Conservation (phyloP, 805 yeast genomes). For the Phaffomyces antillensis region DNA sequence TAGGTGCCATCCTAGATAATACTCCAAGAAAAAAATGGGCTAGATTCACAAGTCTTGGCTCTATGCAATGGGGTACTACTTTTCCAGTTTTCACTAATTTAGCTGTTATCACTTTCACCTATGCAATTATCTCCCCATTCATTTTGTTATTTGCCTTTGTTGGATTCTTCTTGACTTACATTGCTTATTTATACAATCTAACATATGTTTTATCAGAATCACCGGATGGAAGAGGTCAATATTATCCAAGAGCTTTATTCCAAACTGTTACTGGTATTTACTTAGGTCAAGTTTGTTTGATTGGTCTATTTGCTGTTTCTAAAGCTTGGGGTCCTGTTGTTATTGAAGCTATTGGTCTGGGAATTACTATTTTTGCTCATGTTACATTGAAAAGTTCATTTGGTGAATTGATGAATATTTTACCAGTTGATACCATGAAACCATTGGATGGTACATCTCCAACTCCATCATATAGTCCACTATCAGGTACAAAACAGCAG, state of each 20-base stretch:
- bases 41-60: slow-evolving; percentile 47
- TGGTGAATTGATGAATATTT: slow-evolving; percentile 45
- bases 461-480: slow-evolving; percentile 51
- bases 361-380: slow-evolving; percentile 64
- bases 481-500: slow-evolving; percentile 15
- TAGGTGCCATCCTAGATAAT: slow-evolving; percentile 50
- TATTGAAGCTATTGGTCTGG: slow-evolving; percentile 59
- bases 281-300: slow-evolving; percentile 75
- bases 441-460: slow-evolving; percentile 64
- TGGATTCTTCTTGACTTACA: slow-evolving; percentile 64
- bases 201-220: slow-evolving; percentile 62
- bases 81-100: slow-evolving; percentile 73
- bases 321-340: slow-evolving; percentile 94
- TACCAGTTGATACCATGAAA: slow-evolving; percentile 70
- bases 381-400: slow-evolving; percentile 58
- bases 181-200: slow-evolving; percentile 74
- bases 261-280: slow-evolving; percentile 87
- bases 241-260: slow-evolving; percentile 82
- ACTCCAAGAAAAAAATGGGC: slow-evolving; percentile 63
- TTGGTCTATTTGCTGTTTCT: slow-evolving; percentile 84
- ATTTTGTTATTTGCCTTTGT: slow-evolving; percentile 66
- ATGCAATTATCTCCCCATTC: slow-evolving; percentile 73
- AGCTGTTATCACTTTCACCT: slow-evolving; percentile 61
- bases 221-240: slow-evolving; percentile 70
- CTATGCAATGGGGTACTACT: slow-evolving; percentile 64